phyloP scores from a whole-genome alignment of 78 protist species.

The Planoprotostelium fungivorum region DNA sequence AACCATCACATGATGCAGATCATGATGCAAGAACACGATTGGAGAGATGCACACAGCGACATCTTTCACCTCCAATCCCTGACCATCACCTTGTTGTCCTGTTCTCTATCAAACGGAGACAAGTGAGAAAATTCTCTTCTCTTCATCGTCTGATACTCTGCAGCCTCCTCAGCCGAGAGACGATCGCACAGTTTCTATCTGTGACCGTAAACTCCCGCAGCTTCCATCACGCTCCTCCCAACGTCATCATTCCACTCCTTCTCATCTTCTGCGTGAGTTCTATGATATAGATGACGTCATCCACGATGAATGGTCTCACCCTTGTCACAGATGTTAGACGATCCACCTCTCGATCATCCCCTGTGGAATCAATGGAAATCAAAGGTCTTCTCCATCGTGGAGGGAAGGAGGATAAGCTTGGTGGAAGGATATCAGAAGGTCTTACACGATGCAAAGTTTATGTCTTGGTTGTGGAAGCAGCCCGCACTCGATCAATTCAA shows the following conservation, averaged over 20 bases:
- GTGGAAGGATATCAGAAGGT: not conserved
- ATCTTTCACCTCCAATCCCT: not conserved
- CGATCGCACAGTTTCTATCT: not conserved
- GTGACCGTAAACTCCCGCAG: not conserved
- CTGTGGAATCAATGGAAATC: not conserved
- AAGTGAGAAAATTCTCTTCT: not conserved
- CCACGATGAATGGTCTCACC: not conserved
- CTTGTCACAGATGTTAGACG: not conserved
- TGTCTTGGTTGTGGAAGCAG: not conserved
- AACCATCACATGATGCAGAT: not conserved
- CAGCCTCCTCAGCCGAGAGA: not conserved
- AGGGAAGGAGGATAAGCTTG: not conserved
- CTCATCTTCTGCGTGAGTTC: not conserved
- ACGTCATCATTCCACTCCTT: not conserved
- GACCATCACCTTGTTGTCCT: not conserved
- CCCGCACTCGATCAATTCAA: not conserved
- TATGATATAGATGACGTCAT: not conserved
- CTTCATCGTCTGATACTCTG: not conserved
- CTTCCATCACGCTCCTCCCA: not conserved
- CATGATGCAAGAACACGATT: not conserved
- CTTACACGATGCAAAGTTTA: not conserved
- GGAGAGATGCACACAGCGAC: not conserved
- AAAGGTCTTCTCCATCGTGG: not conserved
- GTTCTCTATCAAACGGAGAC: not conserved
- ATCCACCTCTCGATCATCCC: not conserved